Conservation (phyloP, 164 flowering plant genomes). For the Annona squamosa region DNA sequence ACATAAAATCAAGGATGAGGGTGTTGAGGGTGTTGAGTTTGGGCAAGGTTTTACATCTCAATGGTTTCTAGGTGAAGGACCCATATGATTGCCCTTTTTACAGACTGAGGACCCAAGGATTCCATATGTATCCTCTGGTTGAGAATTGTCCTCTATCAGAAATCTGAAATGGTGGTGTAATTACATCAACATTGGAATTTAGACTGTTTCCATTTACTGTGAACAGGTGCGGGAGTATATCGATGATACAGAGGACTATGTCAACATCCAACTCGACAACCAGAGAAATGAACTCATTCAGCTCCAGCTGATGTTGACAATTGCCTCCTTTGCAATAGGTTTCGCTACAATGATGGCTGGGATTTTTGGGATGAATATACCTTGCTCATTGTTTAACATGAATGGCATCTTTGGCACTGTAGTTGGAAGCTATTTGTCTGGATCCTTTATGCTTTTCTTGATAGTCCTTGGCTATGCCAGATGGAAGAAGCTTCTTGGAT, state of each 20-base stretch:
- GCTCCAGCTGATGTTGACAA: slow-evolving; percentile 79
- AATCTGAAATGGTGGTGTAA: background rate
- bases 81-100: background rate
- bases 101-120: background rate
- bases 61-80: background rate
- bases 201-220: background rate
- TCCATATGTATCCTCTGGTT: background rate
- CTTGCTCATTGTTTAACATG: slow-evolving; percentile 35
- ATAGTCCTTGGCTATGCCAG: slow-evolving; percentile 75
- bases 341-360: slow-evolving; percentile 70
- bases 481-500: slow-evolving; percentile 92
- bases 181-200: background rate
- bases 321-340: slow-evolving; percentile 86
- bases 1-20: background rate
- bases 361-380: slow-evolving; percentile 89
- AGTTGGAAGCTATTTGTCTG: slow-evolving; percentile 39
- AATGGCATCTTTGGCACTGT: slow-evolving; percentile 51
- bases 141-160: background rate
- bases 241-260: slow-evolving; percentile 95
- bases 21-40: background rate
- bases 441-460: slow-evolving; percentile 55
- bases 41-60: background rate
- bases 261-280: slow-evolving; percentile 93
- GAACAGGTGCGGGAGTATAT: slow-evolving; percentile 86
- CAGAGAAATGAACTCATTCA: slow-evolving; percentile 94